phyloP scores from a whole-genome alignment of 2,329 filamentous ascomycete genomes.

The Biscogniauxia marginata region DNA sequence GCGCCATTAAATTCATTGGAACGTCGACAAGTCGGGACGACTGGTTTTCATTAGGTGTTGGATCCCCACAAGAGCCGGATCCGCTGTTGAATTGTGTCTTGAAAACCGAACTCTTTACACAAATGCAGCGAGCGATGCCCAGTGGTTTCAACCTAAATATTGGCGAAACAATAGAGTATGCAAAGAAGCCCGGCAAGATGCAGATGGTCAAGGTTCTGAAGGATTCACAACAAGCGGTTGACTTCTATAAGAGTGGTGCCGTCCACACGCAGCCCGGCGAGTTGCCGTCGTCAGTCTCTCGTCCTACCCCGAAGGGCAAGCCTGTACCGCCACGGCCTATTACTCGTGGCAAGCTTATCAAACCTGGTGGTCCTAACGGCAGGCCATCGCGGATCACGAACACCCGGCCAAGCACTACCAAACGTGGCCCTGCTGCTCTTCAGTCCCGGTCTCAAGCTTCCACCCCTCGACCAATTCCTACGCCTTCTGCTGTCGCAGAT shows the following conservation, averaged over 20 bases:
- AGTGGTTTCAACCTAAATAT: conserved; percentile 82
- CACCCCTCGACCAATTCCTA: conserved; percentile 34
- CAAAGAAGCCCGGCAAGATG: conserved; percentile 95
- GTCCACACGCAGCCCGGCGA: conserved; percentile 87
- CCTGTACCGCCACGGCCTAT: conserved; percentile 86
- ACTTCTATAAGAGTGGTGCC: conserved; percentile 90
- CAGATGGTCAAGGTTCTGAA: conserved; percentile 86
- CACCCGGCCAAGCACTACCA: conserved; percentile 40
- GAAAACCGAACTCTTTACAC: conserved; percentile 96
- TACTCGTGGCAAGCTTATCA: conserved; percentile 88
- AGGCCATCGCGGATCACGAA: conserved; percentile 70
- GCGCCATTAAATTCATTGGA: conserved; percentile 84
- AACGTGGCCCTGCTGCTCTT: conserved; percentile 24
- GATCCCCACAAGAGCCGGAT: conserved; percentile 88
- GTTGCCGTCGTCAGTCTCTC: conserved; percentile 76
- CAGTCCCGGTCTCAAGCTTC: conserved; percentile 11
- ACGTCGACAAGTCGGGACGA: conserved; percentile 83
- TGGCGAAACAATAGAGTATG: conserved; percentile 84
- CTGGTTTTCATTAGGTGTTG: conserved; percentile 91
- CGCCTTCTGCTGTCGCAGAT: conserved; percentile 34
- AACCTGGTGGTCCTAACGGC: conserved; percentile 81
- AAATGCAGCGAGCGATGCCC: conserved; percentile 77
- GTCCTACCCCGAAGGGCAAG: conserved; percentile 82
- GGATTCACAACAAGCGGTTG: conserved; percentile 73
- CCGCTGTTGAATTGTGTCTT: conserved; percentile 91